Conservation (phyloP, 306 rosid species). For the Comarum palustre region DNA sequence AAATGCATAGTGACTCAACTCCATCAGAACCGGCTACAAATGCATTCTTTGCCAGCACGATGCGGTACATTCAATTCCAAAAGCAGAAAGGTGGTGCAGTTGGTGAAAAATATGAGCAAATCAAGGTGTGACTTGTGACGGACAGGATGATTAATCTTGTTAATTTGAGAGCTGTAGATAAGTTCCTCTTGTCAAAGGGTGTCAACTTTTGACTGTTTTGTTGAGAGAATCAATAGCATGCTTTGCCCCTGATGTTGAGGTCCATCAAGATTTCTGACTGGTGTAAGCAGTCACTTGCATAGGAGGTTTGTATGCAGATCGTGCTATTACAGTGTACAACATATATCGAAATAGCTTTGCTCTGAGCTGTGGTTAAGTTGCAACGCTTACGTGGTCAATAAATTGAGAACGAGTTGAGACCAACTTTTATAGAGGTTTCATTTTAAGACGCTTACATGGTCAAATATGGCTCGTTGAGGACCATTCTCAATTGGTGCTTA, state of each 20-base stretch:
- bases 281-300: background rate
- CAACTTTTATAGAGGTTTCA: background rate
- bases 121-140: conserved; percentile 48
- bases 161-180: conserved; percentile 13
- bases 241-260: background rate
- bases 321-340: conserved; percentile 8
- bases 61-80: conserved; percentile 80
- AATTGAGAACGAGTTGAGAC: background rate
- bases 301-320: conserved; percentile 4
- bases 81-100: conserved; percentile 88
- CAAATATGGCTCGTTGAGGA: too few species aligned
- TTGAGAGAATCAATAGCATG: conserved; percentile 1
- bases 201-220: conserved; percentile 2
- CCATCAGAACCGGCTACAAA: conserved; percentile 66
- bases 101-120: conserved; percentile 77
- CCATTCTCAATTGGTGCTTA: too few species aligned
- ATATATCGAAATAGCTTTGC: background rate
- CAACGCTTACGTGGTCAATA: background rate
- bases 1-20: conserved; percentile 72
- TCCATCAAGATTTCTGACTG: background rate
- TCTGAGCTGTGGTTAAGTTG: background rate
- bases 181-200: background rate
- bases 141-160: background rate
- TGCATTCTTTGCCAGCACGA: conserved; percentile 85
- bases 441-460: too few species aligned